Percentiles rank a stretch among this genome's conserved stretches.
Evolutionary conservation across 176 grass and related monocot genomes (phyloP).

Genomic region (Oryza longistaminata): DNA sequence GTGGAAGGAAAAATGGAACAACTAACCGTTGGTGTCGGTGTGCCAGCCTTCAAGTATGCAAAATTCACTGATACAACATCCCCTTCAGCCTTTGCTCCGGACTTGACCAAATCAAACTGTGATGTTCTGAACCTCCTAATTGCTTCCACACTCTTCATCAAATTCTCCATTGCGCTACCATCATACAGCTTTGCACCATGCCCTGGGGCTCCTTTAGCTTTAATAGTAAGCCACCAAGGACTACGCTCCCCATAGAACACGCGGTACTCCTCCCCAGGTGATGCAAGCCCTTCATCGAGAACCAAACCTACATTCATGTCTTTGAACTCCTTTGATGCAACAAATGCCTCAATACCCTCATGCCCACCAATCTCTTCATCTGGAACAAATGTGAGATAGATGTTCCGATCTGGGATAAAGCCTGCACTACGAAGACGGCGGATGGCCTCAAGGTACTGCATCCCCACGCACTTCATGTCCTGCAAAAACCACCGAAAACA

Average conservation of each 20-base stretch:
- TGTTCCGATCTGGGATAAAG: conserved; percentile 68
- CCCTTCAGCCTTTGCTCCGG: conserved; percentile 71
- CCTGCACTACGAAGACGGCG: conserved; percentile 48
- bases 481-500: conserved; percentile 24
- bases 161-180: conserved; percentile 94
- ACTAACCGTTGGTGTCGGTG: conserved; percentile 78
- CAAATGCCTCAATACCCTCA: conserved; percentile 52
- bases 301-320: conserved; percentile 73
- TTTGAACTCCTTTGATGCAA: conserved; percentile 62
- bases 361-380: conserved; percentile 91
- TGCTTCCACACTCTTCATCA: conserved; percentile 90
- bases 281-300: conserved; percentile 89
- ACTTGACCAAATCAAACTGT: conserved; percentile 92
- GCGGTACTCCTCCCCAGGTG: conserved; percentile 65
- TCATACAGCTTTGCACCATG: conserved; percentile 93
- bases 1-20: conserved; percentile 19
- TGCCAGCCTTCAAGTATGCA: conserved; percentile 87
- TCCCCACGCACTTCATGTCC: conserved; percentile 99
- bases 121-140: conserved; percentile 74
- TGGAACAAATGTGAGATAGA: conserved; percentile 89
- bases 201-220: conserved; percentile 68
- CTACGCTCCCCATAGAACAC: conserved; percentile 90
- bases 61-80: conserved; percentile 92
- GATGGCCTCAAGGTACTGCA: conserved; percentile 98
- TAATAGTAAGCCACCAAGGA: conserved; percentile 85